Percentiles rank a stretch among this genome's conserved stretches.
Evolutionary conservation across 2,329 filamentous ascomycete genomes (phyloP).

Genomic region (Hyphodiscus sp.): DNA sequence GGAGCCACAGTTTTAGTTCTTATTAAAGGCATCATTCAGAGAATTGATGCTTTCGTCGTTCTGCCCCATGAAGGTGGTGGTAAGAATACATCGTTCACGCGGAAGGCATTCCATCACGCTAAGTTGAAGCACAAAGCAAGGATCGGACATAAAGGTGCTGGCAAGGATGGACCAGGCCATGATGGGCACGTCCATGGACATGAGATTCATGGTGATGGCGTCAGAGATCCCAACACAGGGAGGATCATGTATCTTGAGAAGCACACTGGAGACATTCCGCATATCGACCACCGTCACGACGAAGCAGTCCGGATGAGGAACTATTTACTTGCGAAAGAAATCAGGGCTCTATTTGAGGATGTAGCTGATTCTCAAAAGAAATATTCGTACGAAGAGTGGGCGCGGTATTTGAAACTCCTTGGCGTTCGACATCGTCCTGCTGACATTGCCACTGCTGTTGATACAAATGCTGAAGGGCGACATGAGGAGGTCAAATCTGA

Average conservation of each 20-base stretch:
- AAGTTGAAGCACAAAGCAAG: too few relatives aligned
- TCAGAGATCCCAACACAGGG: too few relatives aligned
- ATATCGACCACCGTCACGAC: conserved; percentile 43
- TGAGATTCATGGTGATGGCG: too few relatives aligned
- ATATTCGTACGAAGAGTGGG: conserved; percentile 83
- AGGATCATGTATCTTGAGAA: too few relatives aligned
- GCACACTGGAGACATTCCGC: not conserved
- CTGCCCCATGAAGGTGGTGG: conserved; percentile 44
- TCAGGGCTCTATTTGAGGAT: conserved; percentile 59
- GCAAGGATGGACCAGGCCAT: too few relatives aligned
- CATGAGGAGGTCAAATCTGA: not conserved
- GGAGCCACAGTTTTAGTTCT: conserved; percentile 73
- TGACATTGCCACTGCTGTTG: conserved; percentile 42
- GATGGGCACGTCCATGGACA: too few relatives aligned
- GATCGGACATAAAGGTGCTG: too few relatives aligned
- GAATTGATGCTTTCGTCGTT: conserved; percentile 52
- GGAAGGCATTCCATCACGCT: too few relatives aligned
- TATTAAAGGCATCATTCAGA: conserved; percentile 48
- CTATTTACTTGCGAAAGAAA: conserved; percentile 61
- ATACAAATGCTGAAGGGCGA: not conserved
- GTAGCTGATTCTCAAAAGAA: conserved; percentile 52
- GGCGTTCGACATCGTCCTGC: conserved; percentile 28
- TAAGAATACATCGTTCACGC: not conserved
- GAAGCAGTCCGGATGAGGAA: too few relatives aligned
- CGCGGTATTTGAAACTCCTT: conserved; percentile 75